Conservation (phyloP, 2,329 filamentous ascomycete genomes). For the Aspergillus sojae region DNA sequence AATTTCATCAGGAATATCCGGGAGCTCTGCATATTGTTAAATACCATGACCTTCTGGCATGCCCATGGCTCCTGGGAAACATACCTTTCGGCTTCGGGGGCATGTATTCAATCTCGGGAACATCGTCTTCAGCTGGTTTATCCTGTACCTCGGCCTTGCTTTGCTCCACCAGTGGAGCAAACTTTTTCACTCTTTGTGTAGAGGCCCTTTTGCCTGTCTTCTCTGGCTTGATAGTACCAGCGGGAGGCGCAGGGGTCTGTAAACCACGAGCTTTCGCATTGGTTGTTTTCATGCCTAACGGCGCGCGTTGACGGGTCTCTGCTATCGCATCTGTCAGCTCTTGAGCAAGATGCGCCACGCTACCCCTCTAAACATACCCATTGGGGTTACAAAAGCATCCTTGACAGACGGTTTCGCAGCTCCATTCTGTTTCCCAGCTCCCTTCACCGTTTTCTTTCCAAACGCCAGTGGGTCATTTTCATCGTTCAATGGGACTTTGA, state of each 20-base stretch:
- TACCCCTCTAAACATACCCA: conserved; percentile 59
- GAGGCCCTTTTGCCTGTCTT: conserved; percentile 64
- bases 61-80: conserved; percentile 20
- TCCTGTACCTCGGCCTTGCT: conserved; percentile 51
- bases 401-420: conserved; percentile 59
- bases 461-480: conserved; percentile 72
- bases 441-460: conserved; percentile 62
- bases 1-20: conserved; percentile 49
- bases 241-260: conserved; percentile 67
- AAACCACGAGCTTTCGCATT: conserved; percentile 79
- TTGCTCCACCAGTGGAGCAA: conserved; percentile 53
- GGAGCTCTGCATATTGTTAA: conserved; percentile 45
- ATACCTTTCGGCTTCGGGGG: conserved; percentile 68
- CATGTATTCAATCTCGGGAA: conserved; percentile 86
- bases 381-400: conserved; percentile 75
- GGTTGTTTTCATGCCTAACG: conserved; percentile 91
- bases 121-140: conserved; percentile 51
- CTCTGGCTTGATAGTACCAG: conserved; percentile 60
- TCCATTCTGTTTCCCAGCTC: conserved; percentile 59
- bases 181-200: conserved; percentile 64
- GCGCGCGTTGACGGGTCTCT: conserved; percentile 73
- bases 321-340: conserved; percentile 12
- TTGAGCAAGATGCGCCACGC: not conserved
- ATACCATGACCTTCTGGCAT: not conserved
- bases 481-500: conserved; percentile 76